Evolutionary conservation across 73 alveolate genomes (phyloP).

Genomic region (Paramecium sexaurelia): DNA sequence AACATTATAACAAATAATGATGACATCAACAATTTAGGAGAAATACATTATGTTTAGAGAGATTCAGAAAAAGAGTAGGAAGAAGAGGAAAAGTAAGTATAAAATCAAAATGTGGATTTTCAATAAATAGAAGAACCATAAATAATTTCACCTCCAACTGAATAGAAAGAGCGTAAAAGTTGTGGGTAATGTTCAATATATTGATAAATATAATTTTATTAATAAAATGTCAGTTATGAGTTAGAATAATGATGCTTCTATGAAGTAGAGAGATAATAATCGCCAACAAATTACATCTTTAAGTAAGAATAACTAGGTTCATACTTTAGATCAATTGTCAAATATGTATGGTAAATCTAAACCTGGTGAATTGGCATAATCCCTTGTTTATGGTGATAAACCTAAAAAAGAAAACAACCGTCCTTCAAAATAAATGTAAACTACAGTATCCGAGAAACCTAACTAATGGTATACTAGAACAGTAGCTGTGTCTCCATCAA

Average conservation of each 20-base stretch:
- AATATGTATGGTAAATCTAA: conserved; percentile 37
- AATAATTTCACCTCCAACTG: background rate
- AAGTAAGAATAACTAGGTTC: background rate
- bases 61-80: background rate
- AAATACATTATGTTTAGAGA: background rate
- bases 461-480: background rate
- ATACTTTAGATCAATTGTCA: conserved; percentile 5
- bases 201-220: background rate
- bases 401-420: conserved; percentile 54
- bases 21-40: background rate
- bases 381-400: conserved; percentile 52
- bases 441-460: background rate
- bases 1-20: background rate
- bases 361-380: conserved; percentile 45
- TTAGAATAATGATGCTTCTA: background rate
- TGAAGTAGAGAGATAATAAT: background rate
- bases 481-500: conserved; percentile 13
- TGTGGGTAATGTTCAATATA: background rate
- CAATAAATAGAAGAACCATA: background rate
- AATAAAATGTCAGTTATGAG: conserved; percentile 54
- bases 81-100: background rate
- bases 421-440: background rate
- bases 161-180: background rate
- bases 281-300: conserved; percentile 36
- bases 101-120: background rate